Evolutionary conservation across 805 yeast genomes (phyloP).

Genomic region (Grigorovia humatica): DNA sequence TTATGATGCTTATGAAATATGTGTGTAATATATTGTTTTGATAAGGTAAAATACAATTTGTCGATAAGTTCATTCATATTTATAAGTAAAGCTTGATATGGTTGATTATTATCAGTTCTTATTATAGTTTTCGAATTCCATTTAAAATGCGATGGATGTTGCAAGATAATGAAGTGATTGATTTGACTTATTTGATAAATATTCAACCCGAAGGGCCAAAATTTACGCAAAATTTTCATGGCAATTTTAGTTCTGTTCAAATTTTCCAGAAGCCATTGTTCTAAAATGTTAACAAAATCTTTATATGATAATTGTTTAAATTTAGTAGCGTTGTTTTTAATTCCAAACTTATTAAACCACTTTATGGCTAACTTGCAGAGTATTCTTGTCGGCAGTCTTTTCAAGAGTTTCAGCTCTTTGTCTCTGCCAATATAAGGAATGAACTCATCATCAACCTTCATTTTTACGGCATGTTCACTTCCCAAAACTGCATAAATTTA

Average conservation of each 20-base stretch:
- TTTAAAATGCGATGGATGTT: constrained; percentile 35
- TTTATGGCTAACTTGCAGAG: constrained; percentile 13
- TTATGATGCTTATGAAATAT: constrained; percentile 61
- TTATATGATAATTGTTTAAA: background rate
- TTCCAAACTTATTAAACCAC: constrained; percentile 16
- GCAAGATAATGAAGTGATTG: constrained; percentile 56
- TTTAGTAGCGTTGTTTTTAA: background rate
- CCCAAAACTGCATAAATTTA: no score
- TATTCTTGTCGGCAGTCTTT: constrained; percentile 12
- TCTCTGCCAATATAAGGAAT: constrained; percentile 11
- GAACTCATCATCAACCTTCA: constrained; percentile 10
- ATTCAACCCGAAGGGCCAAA: constrained; percentile 21
- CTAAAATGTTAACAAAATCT: constrained; percentile 2
- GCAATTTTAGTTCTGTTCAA: constrained; percentile 10
- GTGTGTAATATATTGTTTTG: constrained; percentile 45
- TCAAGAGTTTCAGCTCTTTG: constrained; percentile 11
- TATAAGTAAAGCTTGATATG: background rate
- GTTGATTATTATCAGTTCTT: background rate
- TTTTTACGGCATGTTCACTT: background rate
- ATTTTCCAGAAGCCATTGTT: constrained; percentile 7
- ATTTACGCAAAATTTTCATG: constrained; percentile 9
- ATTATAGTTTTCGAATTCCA: constrained; percentile 27
- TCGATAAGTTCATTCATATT: constrained; percentile 32
- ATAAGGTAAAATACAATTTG: constrained; percentile 37
- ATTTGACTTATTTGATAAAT: constrained; percentile 55